A percentile compares a stretch with the other conserved stretches of the same genome.
Evolutionary conservation across 2,329 filamentous ascomycete genomes (phyloP).

Genomic region (Alternaria rosae): DNA sequence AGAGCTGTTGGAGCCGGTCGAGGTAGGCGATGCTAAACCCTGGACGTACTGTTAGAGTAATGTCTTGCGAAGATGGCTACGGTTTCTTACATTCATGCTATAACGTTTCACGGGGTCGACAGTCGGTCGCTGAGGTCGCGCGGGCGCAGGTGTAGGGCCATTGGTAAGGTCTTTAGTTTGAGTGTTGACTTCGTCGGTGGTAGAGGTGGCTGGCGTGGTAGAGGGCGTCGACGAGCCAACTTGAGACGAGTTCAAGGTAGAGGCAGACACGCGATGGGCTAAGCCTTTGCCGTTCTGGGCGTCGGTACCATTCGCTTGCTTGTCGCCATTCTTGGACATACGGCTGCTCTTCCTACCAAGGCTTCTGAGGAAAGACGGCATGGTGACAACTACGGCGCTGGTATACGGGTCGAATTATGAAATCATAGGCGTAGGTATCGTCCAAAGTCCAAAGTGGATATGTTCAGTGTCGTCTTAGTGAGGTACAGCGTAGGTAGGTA

Average conservation of each 20-base stretch:
- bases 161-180: conserved; percentile 63
- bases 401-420: conserved; percentile 12
- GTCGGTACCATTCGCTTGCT: conserved; percentile 23
- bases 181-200: conserved; percentile 73
- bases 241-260: conserved; percentile 64
- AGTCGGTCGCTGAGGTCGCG: conserved; percentile 54
- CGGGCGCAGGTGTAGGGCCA: conserved; percentile 52
- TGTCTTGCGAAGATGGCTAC: neutral
- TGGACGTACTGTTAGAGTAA: conserved; percentile 21
- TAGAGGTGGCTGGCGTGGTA: conserved; percentile 67
- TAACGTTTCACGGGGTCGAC: conserved; percentile 60
- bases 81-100: conserved; percentile 55
- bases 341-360: conserved; percentile 75
- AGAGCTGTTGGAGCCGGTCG: conserved; percentile 59
- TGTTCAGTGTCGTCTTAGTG: neutral
- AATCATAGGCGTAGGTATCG: conserved; percentile 20
- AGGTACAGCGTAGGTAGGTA: conserved; percentile 7
- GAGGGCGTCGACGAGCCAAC: conserved; percentile 76
- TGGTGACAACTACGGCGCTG: conserved; percentile 29
- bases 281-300: conserved; percentile 48
- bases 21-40: conserved; percentile 62
- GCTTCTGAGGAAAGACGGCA: conserved; percentile 74
- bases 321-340: conserved; percentile 62
- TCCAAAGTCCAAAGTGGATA: neutral
- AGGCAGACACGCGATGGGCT: conserved; percentile 64